Evolutionary conservation across 495 filamentous ascomycete genomes (phyloP).

Genomic region (Aspergillus hancockii): DNA sequence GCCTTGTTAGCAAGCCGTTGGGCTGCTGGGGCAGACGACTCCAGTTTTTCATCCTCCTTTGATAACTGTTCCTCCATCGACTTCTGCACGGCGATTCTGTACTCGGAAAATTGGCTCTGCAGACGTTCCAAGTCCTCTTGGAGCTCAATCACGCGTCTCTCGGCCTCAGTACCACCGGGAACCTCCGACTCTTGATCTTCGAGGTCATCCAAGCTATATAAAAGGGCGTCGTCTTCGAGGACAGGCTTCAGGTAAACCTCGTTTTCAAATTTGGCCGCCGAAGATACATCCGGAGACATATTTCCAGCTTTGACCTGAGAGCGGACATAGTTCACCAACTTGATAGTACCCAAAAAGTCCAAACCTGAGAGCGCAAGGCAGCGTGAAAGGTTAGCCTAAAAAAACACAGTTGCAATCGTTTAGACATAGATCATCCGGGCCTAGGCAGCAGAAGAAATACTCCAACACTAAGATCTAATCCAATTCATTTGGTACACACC

Average conservation of each 20-base stretch:
- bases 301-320: slow-evolving; percentile 53
- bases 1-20: slow-evolving; percentile 25
- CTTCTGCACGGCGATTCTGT: slow-evolving; percentile 65
- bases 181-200: slow-evolving; percentile 33
- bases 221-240: slow-evolving; percentile 84
- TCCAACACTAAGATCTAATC: slow-evolving; percentile 11
- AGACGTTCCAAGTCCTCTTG: slow-evolving; percentile 67
- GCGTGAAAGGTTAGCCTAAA: slow-evolving; percentile 23
- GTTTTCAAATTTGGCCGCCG: slow-evolving; percentile 61
- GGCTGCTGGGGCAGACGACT: slow-evolving; percentile 19
- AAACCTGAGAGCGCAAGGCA: slow-evolving; percentile 48
- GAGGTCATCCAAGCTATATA: slow-evolving; percentile 82
- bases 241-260: slow-evolving; percentile 80
- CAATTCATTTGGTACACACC: slow-evolving; percentile 45
- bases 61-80: slow-evolving; percentile 72
- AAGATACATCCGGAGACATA: slow-evolving; percentile 54
- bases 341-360: slow-evolving; percentile 81
- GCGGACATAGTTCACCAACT: slow-evolving; percentile 82
- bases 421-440: slow-evolving; percentile 14
- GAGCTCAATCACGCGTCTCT: slow-evolving; percentile 63
- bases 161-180: slow-evolving; percentile 35
- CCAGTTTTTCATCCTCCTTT: slow-evolving; percentile 43
- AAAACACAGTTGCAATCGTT: slow-evolving; percentile 5
- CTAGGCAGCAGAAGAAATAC: slow-evolving; percentile 13
- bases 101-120: slow-evolving; percentile 68